Evolutionary conservation across 2,329 filamentous ascomycete species (phyloP).

Genomic region (Septoria linicola): DNA sequence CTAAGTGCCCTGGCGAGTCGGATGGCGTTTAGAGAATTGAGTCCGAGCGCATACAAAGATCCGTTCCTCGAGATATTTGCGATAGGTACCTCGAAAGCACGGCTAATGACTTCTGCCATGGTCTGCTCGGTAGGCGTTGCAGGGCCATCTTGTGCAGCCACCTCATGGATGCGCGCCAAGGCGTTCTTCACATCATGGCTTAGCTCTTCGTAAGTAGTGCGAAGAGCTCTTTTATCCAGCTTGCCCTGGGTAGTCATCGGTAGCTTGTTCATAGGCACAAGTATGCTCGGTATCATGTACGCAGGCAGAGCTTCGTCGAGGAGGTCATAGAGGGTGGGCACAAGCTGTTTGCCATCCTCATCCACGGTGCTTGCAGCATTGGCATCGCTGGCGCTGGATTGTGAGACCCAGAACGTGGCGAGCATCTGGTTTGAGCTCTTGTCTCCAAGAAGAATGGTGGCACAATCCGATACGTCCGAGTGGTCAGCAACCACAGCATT

Average conservation of each 20-base stretch:
- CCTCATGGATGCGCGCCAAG: constrained; percentile 37
- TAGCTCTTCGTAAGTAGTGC: constrained; percentile 50
- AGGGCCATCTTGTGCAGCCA: constrained; percentile 38
- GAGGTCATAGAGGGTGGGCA: constrained; percentile 51
- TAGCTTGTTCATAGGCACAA: constrained; percentile 68
- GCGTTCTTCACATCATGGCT: constrained; percentile 47
- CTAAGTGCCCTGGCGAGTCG: constrained; percentile 61
- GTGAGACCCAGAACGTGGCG: constrained; percentile 67
- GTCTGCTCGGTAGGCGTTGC: constrained; percentile 58
- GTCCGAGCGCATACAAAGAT: constrained; percentile 73
- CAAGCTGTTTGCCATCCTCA: constrained; percentile 2
- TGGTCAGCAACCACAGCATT: constrained; percentile 60
- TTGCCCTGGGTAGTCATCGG: constrained; percentile 76
- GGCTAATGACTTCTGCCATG: constrained; percentile 57
- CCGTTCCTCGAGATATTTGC: constrained; percentile 60
- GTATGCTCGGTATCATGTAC: constrained; percentile 77
- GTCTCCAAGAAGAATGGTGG: constrained; percentile 58
- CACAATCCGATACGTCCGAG: constrained; percentile 57
- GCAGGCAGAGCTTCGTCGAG: constrained; percentile 60
- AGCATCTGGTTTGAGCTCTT: constrained; percentile 53
- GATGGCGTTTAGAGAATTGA: constrained; percentile 69
- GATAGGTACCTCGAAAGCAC: constrained; percentile 49
- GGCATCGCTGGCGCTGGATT: neutral
- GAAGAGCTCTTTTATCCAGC: constrained; percentile 61
- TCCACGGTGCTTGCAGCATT: constrained; percentile 3